phyloP scores from a whole-genome alignment of 225 moss, liverwort and hornwort genomes.

The Polytrichum formosum region DNA sequence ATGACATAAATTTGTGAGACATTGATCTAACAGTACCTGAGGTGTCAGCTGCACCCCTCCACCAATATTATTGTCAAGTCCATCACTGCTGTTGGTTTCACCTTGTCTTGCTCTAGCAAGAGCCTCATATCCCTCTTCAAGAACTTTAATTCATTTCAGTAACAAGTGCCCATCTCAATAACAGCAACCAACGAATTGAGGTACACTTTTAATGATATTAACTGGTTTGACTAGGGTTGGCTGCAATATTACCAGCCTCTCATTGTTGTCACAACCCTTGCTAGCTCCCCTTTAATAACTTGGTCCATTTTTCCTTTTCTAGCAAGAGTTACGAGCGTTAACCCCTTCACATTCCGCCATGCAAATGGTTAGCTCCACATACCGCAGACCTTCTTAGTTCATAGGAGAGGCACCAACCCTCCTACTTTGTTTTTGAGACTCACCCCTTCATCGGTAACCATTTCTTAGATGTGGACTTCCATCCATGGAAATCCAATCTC shows the following conservation, averaged over 20 bases:
- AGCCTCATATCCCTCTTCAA: slow-evolving; percentile 82
- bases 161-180: neutral
- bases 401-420: too few species aligned
- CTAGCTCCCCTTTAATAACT: too few species aligned
- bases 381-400: too few species aligned
- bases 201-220: neutral
- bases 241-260: slow-evolving; percentile 60
- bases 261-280: too few species aligned
- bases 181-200: neutral
- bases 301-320: too few species aligned
- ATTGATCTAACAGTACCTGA: slow-evolving; percentile 28
- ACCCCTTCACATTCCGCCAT: too few species aligned
- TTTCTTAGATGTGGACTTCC: too few species aligned
- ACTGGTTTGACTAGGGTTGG: neutral
- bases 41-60: slow-evolving; percentile 16
- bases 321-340: too few species aligned
- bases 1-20: slow-evolving; percentile 7
- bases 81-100: slow-evolving; percentile 42
- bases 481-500: too few species aligned
- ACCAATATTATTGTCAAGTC: slow-evolving; percentile 9
- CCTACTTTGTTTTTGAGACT: too few species aligned
- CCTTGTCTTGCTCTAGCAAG: slow-evolving; percentile 68
- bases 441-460: too few species aligned
- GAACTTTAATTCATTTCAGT: slow-evolving; percentile 22
- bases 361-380: too few species aligned